Percentiles rank a stretch among this genome's conserved stretches.
Conservation (phyloP, 768 basidiomycete genomes). For the Podaxis mareebaensis region DNA sequence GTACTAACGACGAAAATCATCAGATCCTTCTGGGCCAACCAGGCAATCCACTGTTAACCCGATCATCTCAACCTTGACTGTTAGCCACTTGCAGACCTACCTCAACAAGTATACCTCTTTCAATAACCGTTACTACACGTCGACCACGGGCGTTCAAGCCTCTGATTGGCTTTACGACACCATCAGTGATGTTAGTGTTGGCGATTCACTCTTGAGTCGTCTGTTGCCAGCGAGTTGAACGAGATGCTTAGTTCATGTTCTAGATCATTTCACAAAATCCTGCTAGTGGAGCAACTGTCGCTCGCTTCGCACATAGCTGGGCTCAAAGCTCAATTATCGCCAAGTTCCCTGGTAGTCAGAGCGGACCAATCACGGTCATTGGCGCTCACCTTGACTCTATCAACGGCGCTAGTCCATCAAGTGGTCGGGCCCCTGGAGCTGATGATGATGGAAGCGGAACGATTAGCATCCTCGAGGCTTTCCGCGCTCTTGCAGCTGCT, state of each 20-base stretch:
- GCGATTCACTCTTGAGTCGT: not conserved
- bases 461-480: slow-evolving; percentile 42
- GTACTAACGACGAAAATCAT: not conserved
- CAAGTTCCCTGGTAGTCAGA: slow-evolving; percentile 31
- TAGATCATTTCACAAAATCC: slow-evolving; percentile 26
- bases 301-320: slow-evolving; percentile 32
- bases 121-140: slow-evolving; percentile 36
- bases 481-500: slow-evolving; percentile 34
- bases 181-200: slow-evolving; percentile 23
- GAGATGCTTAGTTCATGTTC: not conserved
- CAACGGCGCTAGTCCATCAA: slow-evolving; percentile 30
- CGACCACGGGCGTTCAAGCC: slow-evolving; percentile 31
- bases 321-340: slow-evolving; percentile 34
- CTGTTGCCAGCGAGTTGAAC: not conserved
- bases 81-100: slow-evolving; percentile 29
- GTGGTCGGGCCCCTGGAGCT: slow-evolving; percentile 46
- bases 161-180: slow-evolving; percentile 34
- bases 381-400: slow-evolving; percentile 43
- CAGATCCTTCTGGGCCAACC: slow-evolving; percentile 27
- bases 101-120: slow-evolving; percentile 34
- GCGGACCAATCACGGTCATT: slow-evolving; percentile 33
- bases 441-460: slow-evolving; percentile 49
- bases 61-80: slow-evolving; percentile 24
- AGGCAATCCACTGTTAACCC: slow-evolving; percentile 25
- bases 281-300: slow-evolving; percentile 25